Evolutionary conservation across 1,139 yeast species (phyloP), one percentile per base, ranked within the genome.

Genomic region (Meyerozyma guilliermondii): DNA sequence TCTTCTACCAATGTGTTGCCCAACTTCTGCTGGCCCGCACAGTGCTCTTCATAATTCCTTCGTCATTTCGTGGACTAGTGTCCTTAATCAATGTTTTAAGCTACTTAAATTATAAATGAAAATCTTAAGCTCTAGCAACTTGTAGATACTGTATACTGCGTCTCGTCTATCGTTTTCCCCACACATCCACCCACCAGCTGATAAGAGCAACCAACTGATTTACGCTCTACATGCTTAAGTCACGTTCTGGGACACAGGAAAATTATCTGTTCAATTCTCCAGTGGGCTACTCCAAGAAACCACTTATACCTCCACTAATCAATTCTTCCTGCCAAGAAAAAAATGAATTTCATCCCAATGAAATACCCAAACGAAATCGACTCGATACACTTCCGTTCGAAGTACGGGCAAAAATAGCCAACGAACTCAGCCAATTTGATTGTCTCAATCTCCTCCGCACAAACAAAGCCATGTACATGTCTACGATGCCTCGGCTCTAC

Each of bases 391-490:
- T 70, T 10, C 79, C 80, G 1, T 49, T 56, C 26, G 81, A 75
- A 46, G 53, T 74, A 16, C 52, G 67, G 14, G 41, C 54, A 13
- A 42, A 47, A 18, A 62, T 76, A 4, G 60, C 70, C 7, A 54
- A 59, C 27, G 46, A 60, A n/a, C 51, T 75, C 23, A 56, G 68
- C 13, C 81, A 76, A 49, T 62, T 65, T 42, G 79, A 71, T 46
- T 58, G 71, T 28, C 48, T 72, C 8, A 64, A 52, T 43, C 50
- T 76, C 17, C 46, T 74, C 35, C 49, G 58, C 6, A 66, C 66
- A 0, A 63, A 59, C 46, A 62, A 49, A 30, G 44, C 58, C 2
- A 54, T 72, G 49, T 62, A 65, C 43, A 46, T 44, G 1, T 53
- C 66, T 1, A 61, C 71, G 0, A 48, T 63, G 8, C 63, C 64